phyloP scores from a whole-genome alignment of 73 alveolate genomes.

The Paramecium biaurelia region DNA sequence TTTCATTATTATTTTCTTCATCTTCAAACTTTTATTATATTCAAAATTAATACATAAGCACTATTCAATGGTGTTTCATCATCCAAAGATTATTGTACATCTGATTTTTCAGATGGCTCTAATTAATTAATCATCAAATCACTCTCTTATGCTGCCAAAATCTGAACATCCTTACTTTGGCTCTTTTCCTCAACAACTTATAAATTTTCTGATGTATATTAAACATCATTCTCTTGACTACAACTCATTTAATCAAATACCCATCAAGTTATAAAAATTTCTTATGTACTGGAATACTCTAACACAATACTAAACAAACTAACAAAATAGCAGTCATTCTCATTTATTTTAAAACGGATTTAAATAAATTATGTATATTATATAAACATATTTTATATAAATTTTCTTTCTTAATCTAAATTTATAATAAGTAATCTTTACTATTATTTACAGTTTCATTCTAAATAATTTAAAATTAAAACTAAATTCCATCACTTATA shows the following conservation, averaged over 20 bases:
- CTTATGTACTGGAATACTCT: neutral
- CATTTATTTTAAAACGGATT: conserved; percentile 6
- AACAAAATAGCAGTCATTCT: neutral
- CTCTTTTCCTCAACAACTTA: neutral
- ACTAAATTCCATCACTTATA: no score
- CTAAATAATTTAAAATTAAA: neutral
- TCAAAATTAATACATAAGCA: neutral
- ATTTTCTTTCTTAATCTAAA: neutral
- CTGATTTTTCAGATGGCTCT: neutral
- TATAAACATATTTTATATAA: neutral
- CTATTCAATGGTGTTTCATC: conserved; percentile 45
- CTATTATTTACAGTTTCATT: neutral
- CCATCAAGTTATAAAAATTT: neutral
- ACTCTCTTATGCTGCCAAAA: conserved; percentile 24
- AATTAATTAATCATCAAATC: conserved; percentile 16
- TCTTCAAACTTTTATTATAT: neutral
- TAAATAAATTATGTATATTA: neutral
- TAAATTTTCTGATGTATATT: neutral
- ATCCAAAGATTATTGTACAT: neutral
- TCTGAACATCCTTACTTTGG: neutral
- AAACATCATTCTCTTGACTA: conserved; percentile 19
- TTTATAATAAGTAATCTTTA: neutral
- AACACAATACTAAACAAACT: neutral
- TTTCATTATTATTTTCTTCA: neutral
- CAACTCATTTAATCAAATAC: neutral